A percentile compares a stretch with the other conserved stretches of the same genome.
phyloP scores from a whole-genome alignment of 2,329 filamentous ascomycete species.

The Cladophialophora carrionii region DNA sequence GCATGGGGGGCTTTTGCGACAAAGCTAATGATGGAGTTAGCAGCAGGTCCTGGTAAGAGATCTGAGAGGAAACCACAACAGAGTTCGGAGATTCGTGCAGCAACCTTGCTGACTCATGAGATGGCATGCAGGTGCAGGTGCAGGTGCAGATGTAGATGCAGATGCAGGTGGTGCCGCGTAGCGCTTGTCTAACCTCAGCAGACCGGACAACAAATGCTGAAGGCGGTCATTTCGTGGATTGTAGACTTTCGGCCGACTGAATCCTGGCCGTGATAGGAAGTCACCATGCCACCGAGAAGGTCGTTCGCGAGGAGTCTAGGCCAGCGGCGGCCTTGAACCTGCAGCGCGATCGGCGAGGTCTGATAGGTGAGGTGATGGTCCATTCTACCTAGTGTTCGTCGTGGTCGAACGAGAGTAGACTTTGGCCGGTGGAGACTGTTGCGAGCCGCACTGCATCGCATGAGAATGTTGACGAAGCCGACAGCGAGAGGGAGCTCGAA shows the following conservation, averaged over 20 bases:
- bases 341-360: background rate
- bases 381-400: background rate
- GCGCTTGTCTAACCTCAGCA: background rate
- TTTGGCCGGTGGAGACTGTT: constrained; percentile 4
- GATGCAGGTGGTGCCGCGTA: background rate
- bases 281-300: background rate
- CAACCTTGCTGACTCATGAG: constrained; percentile 7
- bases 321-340: background rate
- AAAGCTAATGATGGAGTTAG: background rate
- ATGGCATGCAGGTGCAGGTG: constrained; percentile 2
- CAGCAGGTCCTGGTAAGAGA: background rate
- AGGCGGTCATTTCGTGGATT: background rate
- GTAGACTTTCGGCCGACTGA: background rate
- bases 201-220: background rate
- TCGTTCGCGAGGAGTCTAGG: background rate
- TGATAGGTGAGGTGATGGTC: background rate
- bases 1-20: background rate
- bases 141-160: too few relatives aligned
- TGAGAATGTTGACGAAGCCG: constrained; percentile 14
- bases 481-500: constrained; percentile 12
- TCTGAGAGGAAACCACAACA: background rate
- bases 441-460: constrained; percentile 7
- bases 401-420: background rate
- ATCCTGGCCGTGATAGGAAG: constrained; percentile 11
- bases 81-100: background rate